These are phyloP conservation scores for Pseudogymnoascus sp. DNA, from an alignment of 2,329 filamentous ascomycete genomes.

Conservation along the genomic window DNA sequence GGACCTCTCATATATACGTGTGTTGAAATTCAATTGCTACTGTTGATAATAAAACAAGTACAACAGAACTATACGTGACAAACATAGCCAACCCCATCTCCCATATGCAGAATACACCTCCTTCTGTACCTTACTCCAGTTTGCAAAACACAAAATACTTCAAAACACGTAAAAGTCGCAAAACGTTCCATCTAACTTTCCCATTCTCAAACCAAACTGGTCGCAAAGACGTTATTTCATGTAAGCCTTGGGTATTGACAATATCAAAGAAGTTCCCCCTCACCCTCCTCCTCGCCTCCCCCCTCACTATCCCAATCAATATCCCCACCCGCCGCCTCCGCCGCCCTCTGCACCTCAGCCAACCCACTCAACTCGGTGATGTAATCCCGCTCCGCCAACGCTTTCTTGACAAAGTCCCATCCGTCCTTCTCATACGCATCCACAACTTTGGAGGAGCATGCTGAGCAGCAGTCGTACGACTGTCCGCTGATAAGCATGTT, in stretches of 20 bases:
- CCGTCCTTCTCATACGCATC: slow-evolving; percentile 60
- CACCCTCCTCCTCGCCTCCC: slow-evolving; percentile 46
- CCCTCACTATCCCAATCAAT: slow-evolving; percentile 56
- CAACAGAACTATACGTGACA: neutral
- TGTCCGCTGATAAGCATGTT: slow-evolving; percentile 67
- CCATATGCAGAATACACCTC: neutral
- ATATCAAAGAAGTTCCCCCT: slow-evolving; percentile 30
- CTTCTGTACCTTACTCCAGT: slow-evolving; percentile 5
- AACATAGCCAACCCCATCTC: neutral
- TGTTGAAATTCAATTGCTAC: slow-evolving; percentile 2
- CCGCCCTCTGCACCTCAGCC: slow-evolving; percentile 61
- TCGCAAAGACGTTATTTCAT: slow-evolving; percentile 10
- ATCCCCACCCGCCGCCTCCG: slow-evolving; percentile 43
- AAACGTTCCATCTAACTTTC: neutral
- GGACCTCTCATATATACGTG: neutral
- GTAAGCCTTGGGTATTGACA: slow-evolving; percentile 9
- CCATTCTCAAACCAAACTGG: neutral
- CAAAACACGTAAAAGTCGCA: neutral
- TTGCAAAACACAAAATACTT: neutral
- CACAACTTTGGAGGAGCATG: slow-evolving; percentile 67
- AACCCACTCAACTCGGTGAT: slow-evolving; percentile 71
- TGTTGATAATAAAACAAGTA: slow-evolving; percentile 1
- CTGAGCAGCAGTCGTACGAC: slow-evolving; percentile 76
- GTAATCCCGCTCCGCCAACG: slow-evolving; percentile 68
- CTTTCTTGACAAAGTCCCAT: slow-evolving; percentile 72